Base-by-base conservation (phyloP, 2,329 filamentous ascomycete species). In the Botrytis porri region DNA sequence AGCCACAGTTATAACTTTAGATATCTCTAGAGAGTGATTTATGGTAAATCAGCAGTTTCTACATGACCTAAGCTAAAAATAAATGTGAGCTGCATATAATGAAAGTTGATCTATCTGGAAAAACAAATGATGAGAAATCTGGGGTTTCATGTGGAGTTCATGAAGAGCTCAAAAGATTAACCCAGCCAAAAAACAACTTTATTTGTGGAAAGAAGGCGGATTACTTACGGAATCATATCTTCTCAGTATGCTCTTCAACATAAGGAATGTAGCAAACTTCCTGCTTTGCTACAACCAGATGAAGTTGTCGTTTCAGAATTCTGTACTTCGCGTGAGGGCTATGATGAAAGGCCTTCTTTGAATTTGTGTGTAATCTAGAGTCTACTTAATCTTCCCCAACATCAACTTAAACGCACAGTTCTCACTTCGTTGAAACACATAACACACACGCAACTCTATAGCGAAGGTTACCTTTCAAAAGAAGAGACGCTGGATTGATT, bases 1-100 rank as follows among this genome's bases (percentile, higher is more conserved):
- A 20, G 2, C 9, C 4, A 20, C 1, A 6, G 5, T 20, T 20
- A 1, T 14, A 1, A 29, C 5, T 1, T 5, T 29, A 9, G 9
- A 9, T 29, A 0, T 39, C 32, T 51, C 4, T 67, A 2, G 8
- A n/a, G 14, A 18, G 7, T 4, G 3, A 29, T 1, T 1, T 22
- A 0, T 66, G 39, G 2, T 0, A 16, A 29, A 8, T 0, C 5
- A 10, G 1, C 22, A 10, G 1, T 12, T 39, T 18, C 16, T 12
- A n/a, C 9, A 32, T 32, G n/a, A 8, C 7, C 4, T 14, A 32
- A 2, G 2, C 9, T 18, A 64, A 18, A 29, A 35, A 48, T 6
- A 0, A 48, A n/a, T 54, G 25, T 1, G 22, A 29, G 9, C 12
- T 41, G 35, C 64, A 41, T 2, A 20, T 16, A 29, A 29, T 29